These are phyloP conservation scores for Candida mesenterica DNA, from an alignment of 1,139 yeast genomes.

Conservation along the genomic window DNA sequence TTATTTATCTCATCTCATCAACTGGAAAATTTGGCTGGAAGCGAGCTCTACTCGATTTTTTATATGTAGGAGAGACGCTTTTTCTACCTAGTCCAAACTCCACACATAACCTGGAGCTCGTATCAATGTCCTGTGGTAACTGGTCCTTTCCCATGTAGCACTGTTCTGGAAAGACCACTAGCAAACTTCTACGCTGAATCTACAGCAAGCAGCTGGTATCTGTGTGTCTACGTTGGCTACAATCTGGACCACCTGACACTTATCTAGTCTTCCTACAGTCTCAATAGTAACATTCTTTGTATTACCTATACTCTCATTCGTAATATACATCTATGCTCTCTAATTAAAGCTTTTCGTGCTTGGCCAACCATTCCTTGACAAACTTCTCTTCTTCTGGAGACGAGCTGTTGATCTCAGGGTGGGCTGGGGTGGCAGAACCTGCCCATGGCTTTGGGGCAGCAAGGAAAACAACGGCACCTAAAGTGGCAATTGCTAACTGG, in stretches of 20 bases:
- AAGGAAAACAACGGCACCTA: constrained; percentile 57
- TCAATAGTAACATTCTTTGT: background rate
- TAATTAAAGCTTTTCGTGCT: constrained; percentile 37
- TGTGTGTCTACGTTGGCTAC: too few species aligned
- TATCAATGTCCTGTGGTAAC: too few species aligned
- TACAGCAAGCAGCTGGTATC: too few species aligned
- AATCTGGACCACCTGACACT: too few species aligned
- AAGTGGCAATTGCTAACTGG: constrained; percentile 66
- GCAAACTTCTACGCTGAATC: too few species aligned
- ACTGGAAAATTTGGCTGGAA: constrained; percentile 1
- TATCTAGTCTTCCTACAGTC: background rate
- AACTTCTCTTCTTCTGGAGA: constrained; percentile 89
- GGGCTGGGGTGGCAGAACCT: constrained; percentile 46
- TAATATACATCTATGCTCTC: constrained; percentile 1
- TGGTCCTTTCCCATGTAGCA: too few species aligned
- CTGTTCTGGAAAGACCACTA: too few species aligned
- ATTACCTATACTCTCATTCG: background rate
- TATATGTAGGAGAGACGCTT: background rate
- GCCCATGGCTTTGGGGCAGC: constrained; percentile 75
- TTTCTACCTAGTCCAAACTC: too few species aligned
- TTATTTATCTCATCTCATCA: constrained; percentile 19
- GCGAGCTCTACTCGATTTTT: too few species aligned
- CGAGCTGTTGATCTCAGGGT: constrained; percentile 71
- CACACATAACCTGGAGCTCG: too few species aligned
- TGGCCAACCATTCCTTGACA: constrained; percentile 42